Base-by-base conservation (phyloP, 2,329 filamentous ascomycete genomes). In the Alternaria solani region DNA sequence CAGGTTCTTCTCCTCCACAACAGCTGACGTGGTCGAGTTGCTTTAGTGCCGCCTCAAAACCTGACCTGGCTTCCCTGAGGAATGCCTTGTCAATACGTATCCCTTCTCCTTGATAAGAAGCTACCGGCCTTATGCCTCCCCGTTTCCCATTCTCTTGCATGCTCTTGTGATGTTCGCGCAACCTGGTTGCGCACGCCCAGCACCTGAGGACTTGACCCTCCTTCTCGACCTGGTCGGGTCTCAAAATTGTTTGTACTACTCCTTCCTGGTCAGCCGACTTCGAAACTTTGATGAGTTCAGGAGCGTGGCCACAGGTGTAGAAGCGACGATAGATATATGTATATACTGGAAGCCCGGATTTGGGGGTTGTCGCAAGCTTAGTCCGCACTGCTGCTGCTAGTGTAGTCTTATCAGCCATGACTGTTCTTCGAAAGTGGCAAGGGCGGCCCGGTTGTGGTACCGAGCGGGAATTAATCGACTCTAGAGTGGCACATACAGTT, bases 251-350 rank as follows among this genome's bases (percentile, higher is more conserved):
- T 43, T 66, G 61, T 14, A 51, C 20, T 16, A 58, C 32, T 32
- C 20, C n/a, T 9, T 41, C 28, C 25, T 46, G 30, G 51, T 58
- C 23, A n/a, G 47, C 39, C 11, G 32, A 30, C 26, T 49, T 47
- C 9, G 51, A 53, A n/a, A 68, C 57, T 42, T 61, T 26, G n/a
- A 71, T 61, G 18, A 55, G 65, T 18, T 71, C 69, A 8, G 65
- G 61, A 14, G 60, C 51, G 32, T 71, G 66, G 9, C 64, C 62
- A 38, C 69, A 71, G 18, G 49, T 53, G 23, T 68, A 69, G 6
- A 48, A 38, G 25, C 67, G 66, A 32, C 54, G 60, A 25, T 68
- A 63, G 23, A 65, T 58, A 12, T 67, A 66, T 7, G 68, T 55
- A 48, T 66, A 64, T 5, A 30, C 12, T 26, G 38, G 18, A 3